Percentiles rank a stretch among this genome's conserved stretches.
These are phyloP conservation scores for Fonsecaea pugnacius DNA, from an alignment of 2,329 filamentous ascomycete species.

Conservation along the genomic window DNA sequence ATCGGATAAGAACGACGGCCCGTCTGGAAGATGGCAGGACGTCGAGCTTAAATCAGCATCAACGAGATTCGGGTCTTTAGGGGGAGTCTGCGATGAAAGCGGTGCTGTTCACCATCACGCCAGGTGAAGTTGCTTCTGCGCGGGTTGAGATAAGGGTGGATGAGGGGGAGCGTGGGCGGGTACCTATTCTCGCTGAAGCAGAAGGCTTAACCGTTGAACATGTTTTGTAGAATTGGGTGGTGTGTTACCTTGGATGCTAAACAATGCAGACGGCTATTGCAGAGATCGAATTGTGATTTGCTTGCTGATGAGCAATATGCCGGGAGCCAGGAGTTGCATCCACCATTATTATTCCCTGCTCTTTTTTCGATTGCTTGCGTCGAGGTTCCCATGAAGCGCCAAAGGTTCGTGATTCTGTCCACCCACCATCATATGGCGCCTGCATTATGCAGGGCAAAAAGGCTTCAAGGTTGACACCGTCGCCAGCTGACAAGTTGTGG, in stretches of 20 bases:
- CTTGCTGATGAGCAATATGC: background rate
- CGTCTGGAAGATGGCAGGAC: conserved; percentile 10
- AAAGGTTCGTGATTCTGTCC: background rate
- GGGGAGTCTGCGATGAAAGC: background rate
- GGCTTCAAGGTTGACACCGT: conserved; percentile 5
- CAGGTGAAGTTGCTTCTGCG: conserved; percentile 11
- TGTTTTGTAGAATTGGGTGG: conserved; percentile 1
- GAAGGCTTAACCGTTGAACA: conserved; percentile 2
- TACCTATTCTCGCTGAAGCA: background rate
- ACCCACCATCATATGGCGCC: conserved; percentile 19
- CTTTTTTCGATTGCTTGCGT: background rate
- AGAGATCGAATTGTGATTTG: conserved; percentile 5
- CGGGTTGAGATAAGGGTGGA: background rate
- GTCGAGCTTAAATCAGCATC: conserved; percentile 20
- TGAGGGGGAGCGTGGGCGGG: background rate
- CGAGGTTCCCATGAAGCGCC: background rate
- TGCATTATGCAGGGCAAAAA: conserved; percentile 17
- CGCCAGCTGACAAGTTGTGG: conserved; percentile 1
- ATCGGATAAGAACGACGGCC: conserved; percentile 16
- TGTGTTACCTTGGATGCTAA: conserved; percentile 5
- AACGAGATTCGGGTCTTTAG: background rate
- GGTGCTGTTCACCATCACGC: background rate
- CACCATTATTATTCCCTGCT: conserved; percentile 1
- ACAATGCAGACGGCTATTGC: background rate
- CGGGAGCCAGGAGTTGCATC: background rate